Conservation (phyloP, 371 early-diverging fungal genomes). For the Neoconidiobolus thromboides region DNA sequence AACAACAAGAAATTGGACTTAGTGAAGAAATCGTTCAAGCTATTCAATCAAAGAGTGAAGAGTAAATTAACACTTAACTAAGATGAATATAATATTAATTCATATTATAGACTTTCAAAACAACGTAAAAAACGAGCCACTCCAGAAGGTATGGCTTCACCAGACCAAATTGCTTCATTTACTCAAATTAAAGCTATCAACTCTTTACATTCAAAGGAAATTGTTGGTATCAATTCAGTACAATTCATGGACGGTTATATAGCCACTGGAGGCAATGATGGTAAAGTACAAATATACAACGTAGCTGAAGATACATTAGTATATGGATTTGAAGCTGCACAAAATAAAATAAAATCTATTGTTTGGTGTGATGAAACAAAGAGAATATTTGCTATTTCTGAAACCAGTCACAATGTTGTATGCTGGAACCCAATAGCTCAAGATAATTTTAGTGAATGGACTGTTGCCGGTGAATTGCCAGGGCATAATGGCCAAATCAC, state of each 20-base stretch:
- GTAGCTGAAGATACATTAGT: slow-evolving; percentile 38
- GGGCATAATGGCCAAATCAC: slow-evolving; percentile 52
- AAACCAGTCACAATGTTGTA: not conserved
- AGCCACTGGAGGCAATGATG: slow-evolving; percentile 66
- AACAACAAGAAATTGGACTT: too few relatives aligned
- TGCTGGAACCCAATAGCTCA: slow-evolving; percentile 5
- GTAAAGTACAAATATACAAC: slow-evolving; percentile 49
- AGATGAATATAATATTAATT: too few relatives aligned
- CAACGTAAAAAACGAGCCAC: slow-evolving; percentile 71
- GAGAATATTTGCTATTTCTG: not conserved
- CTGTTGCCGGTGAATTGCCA: slow-evolving; percentile 8
- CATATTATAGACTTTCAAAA: slow-evolving; percentile 25
- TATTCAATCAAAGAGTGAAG: too few relatives aligned
- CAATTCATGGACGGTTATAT: slow-evolving; percentile 35
- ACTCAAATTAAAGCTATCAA: slow-evolving; percentile 21
- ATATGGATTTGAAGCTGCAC: slow-evolving; percentile 57
- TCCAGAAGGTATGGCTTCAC: slow-evolving; percentile 43
- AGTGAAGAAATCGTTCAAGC: too few relatives aligned
- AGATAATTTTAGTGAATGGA: slow-evolving; percentile 3
- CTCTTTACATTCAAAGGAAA: slow-evolving; percentile 51
- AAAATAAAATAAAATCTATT: slow-evolving; percentile 39
- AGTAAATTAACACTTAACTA: too few relatives aligned
- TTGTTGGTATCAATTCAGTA: slow-evolving; percentile 56
- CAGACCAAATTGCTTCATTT: slow-evolving; percentile 43
- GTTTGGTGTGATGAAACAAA: not conserved